Percentiles rank a stretch among this genome's conserved stretches.
Conservation (phyloP, 768 basidiomycete genomes). For the Cubamyces lactineus region DNA sequence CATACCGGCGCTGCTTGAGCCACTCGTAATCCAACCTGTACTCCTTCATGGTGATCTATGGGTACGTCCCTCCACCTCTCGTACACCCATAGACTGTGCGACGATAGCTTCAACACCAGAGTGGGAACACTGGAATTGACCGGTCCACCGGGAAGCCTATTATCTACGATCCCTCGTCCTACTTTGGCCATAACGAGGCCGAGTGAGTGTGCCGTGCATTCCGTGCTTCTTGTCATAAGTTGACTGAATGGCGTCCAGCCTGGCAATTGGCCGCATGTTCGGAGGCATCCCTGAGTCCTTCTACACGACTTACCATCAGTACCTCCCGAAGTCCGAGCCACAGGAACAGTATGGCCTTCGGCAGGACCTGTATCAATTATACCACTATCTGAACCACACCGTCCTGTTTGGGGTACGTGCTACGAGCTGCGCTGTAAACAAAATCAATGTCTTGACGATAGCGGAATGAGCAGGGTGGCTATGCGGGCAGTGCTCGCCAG, state of each 20-base stretch:
- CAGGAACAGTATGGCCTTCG: conserved; percentile 65
- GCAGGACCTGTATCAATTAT: conserved; percentile 73
- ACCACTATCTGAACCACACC: conserved; percentile 84
- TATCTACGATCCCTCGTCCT: conserved; percentile 79
- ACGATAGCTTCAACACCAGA: conserved; percentile 43
- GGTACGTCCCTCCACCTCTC: conserved; percentile 46
- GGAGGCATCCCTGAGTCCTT: conserved; percentile 72
- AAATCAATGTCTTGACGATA: background rate
- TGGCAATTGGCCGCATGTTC: conserved; percentile 80
- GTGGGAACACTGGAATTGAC: conserved; percentile 73
- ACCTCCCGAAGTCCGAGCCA: conserved; percentile 67
- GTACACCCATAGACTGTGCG: background rate
- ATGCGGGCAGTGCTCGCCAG: conserved; percentile 54
- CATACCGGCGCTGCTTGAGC: conserved; percentile 69
- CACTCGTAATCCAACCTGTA: conserved; percentile 62
- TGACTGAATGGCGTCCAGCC: conserved; percentile 43
- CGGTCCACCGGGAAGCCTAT: conserved; percentile 55
- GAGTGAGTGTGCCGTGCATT: conserved; percentile 53
- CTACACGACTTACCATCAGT: conserved; percentile 64
- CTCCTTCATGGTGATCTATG: conserved; percentile 82
- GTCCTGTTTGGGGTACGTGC: conserved; percentile 72
- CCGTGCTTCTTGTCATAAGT: background rate
- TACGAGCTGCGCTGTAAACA: background rate
- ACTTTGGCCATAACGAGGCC: conserved; percentile 80
- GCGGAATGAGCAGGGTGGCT: conserved; percentile 42